Conservation (phyloP, 768 basidiomycete genomes). For the Ramaria sp. region DNA sequence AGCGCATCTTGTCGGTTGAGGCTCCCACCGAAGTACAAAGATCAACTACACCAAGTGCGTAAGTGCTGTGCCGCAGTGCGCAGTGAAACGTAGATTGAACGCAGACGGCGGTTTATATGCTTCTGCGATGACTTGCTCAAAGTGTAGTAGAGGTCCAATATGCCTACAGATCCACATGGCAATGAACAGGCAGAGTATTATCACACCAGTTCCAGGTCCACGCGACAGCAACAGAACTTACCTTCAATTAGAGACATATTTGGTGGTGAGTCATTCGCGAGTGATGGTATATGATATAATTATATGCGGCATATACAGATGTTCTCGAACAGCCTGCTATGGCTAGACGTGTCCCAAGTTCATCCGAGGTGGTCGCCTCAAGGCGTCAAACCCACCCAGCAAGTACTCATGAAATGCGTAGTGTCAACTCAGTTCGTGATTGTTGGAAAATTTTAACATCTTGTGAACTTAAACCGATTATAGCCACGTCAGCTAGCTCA, state of each 20-base stretch:
- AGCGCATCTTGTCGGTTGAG: neutral
- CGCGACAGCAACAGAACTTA: neutral
- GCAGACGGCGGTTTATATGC: neutral
- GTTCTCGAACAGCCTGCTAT: neutral
- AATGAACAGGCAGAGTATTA: neutral
- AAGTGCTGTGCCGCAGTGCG: conserved; percentile 1
- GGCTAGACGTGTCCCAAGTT: neutral
- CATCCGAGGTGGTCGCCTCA: neutral
- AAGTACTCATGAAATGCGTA: neutral
- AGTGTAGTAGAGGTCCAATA: neutral
- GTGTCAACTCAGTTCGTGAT: neutral
- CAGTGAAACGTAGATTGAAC: neutral
- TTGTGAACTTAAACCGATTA: neutral
- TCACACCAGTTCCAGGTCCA: neutral
- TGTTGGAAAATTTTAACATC: neutral
- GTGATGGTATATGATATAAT: neutral
- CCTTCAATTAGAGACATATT: conserved; percentile 8
- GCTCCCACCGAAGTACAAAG: neutral
- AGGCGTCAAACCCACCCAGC: neutral
- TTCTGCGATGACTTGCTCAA: neutral
- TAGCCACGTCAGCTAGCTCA: neutral
- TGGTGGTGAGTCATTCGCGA: conserved; percentile 3
- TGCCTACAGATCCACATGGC: neutral
- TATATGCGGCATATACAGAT: neutral
- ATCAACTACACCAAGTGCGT: neutral